Conservation (phyloP, 768 basidiomycete species). For the Serpula lacrymans region DNA sequence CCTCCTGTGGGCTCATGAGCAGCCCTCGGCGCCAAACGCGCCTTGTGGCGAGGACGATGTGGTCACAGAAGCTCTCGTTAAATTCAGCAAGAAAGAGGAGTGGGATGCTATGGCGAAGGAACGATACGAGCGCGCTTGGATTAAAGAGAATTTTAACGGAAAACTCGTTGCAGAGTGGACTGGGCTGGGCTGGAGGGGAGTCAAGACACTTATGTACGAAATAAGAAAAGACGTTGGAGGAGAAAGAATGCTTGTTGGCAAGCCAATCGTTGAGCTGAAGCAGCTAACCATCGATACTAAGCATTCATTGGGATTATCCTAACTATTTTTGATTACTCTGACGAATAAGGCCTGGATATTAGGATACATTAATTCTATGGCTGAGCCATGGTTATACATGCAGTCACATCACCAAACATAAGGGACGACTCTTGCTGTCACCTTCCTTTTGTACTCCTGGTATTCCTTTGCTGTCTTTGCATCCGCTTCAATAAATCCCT, state of each 20-base stretch:
- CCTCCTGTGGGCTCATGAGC: conserved; percentile 42
- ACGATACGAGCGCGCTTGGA: conserved; percentile 20
- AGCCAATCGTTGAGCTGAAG: conserved; percentile 39
- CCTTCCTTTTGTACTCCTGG: conserved; percentile 24
- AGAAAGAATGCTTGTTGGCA: conserved; percentile 39
- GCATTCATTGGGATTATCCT: conserved; percentile 16
- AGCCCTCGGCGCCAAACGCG: conserved; percentile 8
- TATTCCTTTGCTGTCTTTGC: conserved; percentile 22
- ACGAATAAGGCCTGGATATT: too few species aligned
- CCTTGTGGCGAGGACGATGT: conserved; percentile 16
- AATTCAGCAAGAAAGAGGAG: conserved; percentile 50
- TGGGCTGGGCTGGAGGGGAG: conserved; percentile 41
- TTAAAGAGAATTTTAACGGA: conserved; percentile 50
- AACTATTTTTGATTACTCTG: too few species aligned
- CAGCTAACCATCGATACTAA: conserved; percentile 35
- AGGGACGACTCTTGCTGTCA: conserved; percentile 27
- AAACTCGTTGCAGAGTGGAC: conserved; percentile 53
- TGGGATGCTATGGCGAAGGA: conserved; percentile 36
- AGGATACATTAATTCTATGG: too few species aligned
- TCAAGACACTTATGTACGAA: conserved; percentile 51
- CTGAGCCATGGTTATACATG: too few species aligned
- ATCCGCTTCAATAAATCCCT: conserved; percentile 24
- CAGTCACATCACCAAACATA: conserved; percentile 29
- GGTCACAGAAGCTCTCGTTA: conserved; percentile 44
- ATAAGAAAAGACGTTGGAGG: conserved; percentile 47